phyloP scores from a whole-genome alignment of 225 moss, liverwort and hornwort species.

The Pleurozium schreberi region DNA sequence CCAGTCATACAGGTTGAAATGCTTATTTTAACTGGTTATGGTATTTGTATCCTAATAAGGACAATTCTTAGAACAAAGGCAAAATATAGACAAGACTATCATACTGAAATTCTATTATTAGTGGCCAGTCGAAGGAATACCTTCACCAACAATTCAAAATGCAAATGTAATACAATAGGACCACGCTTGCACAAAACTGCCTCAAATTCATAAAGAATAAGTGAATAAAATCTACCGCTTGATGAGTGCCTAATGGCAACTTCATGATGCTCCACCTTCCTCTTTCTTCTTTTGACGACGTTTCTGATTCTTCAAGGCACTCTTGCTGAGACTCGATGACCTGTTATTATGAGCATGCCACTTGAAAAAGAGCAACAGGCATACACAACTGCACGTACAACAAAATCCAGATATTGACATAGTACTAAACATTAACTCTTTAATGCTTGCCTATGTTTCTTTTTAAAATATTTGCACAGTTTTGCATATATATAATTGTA shows the following conservation, averaged over 20 bases:
- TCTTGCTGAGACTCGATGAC: constrained; percentile 61
- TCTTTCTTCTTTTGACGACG: constrained; percentile 74
- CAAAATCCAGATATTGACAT: background rate
- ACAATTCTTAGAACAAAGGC: background rate
- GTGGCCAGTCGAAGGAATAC: background rate
- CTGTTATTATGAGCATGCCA: background rate
- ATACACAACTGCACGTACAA: background rate
- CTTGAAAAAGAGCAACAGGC: background rate
- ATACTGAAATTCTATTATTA: background rate
- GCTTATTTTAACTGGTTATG: too few species aligned
- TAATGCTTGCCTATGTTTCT: too few species aligned
- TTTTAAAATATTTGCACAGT: background rate
- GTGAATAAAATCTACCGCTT: background rate
- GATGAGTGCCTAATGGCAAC: background rate
- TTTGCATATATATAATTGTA: background rate
- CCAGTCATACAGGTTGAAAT: too few species aligned
- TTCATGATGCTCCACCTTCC: constrained; percentile 20
- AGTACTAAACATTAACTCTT: background rate
- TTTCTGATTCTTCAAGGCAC: constrained; percentile 83
- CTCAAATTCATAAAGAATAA: background rate
- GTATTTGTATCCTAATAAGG: background rate
- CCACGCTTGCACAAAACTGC: background rate
- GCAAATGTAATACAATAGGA: background rate
- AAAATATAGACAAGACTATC: background rate
- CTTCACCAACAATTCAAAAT: background rate